Conservation (phyloP, 1,284 basidiomycete species). For the Fomitopsis schrenkii region DNA sequence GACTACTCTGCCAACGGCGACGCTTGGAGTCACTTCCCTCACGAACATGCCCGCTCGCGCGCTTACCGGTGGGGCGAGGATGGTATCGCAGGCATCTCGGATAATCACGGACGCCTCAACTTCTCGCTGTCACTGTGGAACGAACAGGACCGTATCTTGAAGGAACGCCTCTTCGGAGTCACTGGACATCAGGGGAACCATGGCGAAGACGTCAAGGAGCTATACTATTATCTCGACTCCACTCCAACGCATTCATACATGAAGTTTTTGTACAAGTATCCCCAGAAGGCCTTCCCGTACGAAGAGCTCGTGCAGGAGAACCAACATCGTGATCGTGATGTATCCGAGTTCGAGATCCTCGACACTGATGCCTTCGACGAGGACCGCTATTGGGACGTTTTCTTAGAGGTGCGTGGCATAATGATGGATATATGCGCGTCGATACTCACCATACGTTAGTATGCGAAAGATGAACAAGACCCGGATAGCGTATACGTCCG, state of each 20-base stretch:
- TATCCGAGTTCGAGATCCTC: conserved; percentile 89
- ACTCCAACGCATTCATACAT: conserved; percentile 99
- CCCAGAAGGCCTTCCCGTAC: conserved; percentile 89
- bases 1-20: conserved; percentile 97
- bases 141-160: conserved; percentile 90
- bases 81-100: conserved; percentile 93
- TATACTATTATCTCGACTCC: conserved; percentile 98
- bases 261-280: conserved; percentile 99
- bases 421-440: not conserved
- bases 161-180: conserved; percentile 93
- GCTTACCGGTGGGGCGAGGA: conserved; percentile 99
- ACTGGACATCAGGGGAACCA: conserved; percentile 98
- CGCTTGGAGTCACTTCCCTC: conserved; percentile 97
- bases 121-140: conserved; percentile 95
- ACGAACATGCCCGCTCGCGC: conserved; percentile 90
- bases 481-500: conserved; percentile 88
- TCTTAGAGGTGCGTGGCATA: conserved; percentile 72
- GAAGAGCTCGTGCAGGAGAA: conserved; percentile 90
- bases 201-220: conserved; percentile 97
- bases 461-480: conserved; percentile 94
- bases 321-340: conserved; percentile 77
- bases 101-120: conserved; percentile 94
- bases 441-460: conserved; percentile 43
- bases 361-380: conserved; percentile 93
- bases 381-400: conserved; percentile 97